Conservation (phyloP, 306 rosid species). For the Fagus sylvatica region DNA sequence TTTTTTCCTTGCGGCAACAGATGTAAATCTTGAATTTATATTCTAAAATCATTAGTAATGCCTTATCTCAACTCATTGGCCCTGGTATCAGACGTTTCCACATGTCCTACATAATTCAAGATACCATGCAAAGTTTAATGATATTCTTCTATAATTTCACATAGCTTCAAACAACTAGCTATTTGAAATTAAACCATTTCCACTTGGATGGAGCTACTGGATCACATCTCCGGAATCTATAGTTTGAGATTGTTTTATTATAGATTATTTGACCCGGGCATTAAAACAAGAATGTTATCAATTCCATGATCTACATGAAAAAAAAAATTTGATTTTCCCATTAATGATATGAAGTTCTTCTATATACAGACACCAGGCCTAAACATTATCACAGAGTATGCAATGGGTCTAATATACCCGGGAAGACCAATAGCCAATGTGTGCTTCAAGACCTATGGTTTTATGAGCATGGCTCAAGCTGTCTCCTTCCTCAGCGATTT, state of each 20-base stretch:
- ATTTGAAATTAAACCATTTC: not conserved
- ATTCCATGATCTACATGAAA: not conserved
- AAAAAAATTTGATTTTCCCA: conserved; percentile 50
- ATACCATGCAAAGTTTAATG: not conserved
- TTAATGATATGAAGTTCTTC: conserved; percentile 2
- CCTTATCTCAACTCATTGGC: not conserved
- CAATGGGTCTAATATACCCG: conserved; percentile 68
- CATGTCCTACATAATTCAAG: not conserved
- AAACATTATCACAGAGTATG: conserved; percentile 74
- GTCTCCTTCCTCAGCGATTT: conserved; percentile 83
- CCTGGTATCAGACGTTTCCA: not conserved
- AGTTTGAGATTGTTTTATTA: not conserved
- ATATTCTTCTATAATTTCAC: not conserved
- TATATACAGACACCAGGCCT: conserved; percentile 62
- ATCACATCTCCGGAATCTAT: not conserved
- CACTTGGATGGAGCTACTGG: not conserved
- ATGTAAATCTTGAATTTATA: not conserved
- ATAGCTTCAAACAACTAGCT: not conserved
- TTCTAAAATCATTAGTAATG: not conserved
- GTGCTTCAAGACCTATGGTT: conserved; percentile 84
- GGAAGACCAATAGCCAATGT: conserved; percentile 88
- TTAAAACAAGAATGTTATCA: not conserved
- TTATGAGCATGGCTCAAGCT: conserved; percentile 79
- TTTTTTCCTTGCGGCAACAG: not conserved
- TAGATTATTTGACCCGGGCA: not conserved